A percentile compares a stretch with the other conserved stretches of the same genome.
Conservation (phyloP, 1,139 yeast species). For the Wickerhamomyces sp. region DNA sequence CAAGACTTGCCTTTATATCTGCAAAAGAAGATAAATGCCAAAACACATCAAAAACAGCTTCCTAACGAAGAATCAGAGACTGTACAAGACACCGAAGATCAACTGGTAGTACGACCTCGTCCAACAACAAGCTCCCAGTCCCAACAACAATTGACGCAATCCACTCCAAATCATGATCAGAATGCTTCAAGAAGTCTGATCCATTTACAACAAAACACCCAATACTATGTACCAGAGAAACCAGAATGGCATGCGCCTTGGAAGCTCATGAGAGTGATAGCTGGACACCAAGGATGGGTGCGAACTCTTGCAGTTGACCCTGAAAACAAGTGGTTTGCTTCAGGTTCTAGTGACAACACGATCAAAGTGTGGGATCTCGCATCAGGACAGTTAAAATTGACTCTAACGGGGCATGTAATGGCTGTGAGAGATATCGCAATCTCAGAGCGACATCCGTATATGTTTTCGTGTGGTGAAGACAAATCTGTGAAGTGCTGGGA, state of each 20-base stretch:
- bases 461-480: conserved; percentile 92
- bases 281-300: conserved; percentile 95
- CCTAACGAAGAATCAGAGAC: neutral
- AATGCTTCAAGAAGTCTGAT: conserved; percentile 23
- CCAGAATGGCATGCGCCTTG: conserved; percentile 60
- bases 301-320: conserved; percentile 79
- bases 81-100: conserved; percentile 3
- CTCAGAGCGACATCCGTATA: conserved; percentile 74
- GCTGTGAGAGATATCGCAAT: conserved; percentile 74
- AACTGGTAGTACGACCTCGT: conserved; percentile 7
- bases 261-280: conserved; percentile 68
- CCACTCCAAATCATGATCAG: conserved; percentile 5
- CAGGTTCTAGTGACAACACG: conserved; percentile 86
- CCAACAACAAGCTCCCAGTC: neutral
- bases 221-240: conserved; percentile 15
- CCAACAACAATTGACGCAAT: conserved; percentile 17
- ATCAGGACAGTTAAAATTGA: conserved; percentile 59
- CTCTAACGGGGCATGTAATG: conserved; percentile 90
- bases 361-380: conserved; percentile 93
- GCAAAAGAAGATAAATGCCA: conserved; percentile 17
- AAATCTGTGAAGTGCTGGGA: conserved; percentile 97
- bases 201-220: conserved; percentile 18
- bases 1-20: conserved; percentile 24
- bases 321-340: conserved; percentile 84
- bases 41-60: conserved; percentile 13